A percentile compares a stretch with the other conserved stretches of the same genome.
Evolutionary conservation across 257 asterid species (phyloP).

Genomic region (Fraxinus quadrangulata): DNA sequence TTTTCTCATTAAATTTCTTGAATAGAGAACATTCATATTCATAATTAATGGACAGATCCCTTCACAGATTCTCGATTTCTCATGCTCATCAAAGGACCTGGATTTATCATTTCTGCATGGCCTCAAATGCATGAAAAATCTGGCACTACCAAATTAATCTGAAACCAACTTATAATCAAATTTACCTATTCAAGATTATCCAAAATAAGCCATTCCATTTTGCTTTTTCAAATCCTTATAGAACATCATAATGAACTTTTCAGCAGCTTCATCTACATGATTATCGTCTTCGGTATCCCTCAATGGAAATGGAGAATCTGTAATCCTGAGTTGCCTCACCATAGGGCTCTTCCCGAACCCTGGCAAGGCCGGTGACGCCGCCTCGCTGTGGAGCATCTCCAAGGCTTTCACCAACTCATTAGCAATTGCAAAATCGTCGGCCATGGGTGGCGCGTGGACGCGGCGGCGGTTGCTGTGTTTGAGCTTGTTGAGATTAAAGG

Average conservation of each 20-base stretch:
- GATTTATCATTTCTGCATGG: conserved; percentile 15
- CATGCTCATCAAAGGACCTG: background rate
- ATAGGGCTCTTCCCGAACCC: conserved; percentile 71
- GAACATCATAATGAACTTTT: conserved; percentile 55
- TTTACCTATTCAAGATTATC: conserved; percentile 3
- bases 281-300: conserved; percentile 38
- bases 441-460: conserved; percentile 32
- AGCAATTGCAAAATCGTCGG: conserved; percentile 34
- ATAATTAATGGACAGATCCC: too few relatives aligned
- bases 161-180: background rate
- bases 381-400: conserved; percentile 45
- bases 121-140: conserved; percentile 25
- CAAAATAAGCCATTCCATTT: conserved; percentile 26
- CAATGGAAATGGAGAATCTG: conserved; percentile 67
- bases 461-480: conserved; percentile 28
- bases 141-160: conserved; percentile 19
- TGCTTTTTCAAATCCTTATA: conserved; percentile 61
- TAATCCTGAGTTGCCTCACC: conserved; percentile 76
- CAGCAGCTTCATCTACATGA: conserved; percentile 67
- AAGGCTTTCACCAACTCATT: conserved; percentile 35
- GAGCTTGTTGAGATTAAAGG: conserved; percentile 48
- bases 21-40: background rate
- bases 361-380: conserved; percentile 69
- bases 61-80: too few relatives aligned
- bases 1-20: background rate